A percentile compares a stretch with the other conserved stretches of the same genome.
phyloP scores from a whole-genome alignment of 2,329 filamentous ascomycete species.

The Penicillium sp. region DNA sequence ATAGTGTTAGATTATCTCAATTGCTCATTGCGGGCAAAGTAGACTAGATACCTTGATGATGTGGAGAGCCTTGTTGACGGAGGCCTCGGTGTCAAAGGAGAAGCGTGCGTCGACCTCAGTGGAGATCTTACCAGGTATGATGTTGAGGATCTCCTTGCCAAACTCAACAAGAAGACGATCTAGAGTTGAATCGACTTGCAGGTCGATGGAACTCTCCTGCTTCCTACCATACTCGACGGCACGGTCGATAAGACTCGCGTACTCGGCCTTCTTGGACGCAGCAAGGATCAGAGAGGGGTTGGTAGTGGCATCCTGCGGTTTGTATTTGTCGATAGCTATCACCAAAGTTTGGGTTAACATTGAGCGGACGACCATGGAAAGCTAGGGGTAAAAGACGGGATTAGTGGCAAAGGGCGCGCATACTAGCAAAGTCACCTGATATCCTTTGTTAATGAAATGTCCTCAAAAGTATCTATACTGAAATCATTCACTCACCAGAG shows the following conservation, averaged over 20 bases:
- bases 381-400: too few relatives aligned
- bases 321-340: slow-evolving; percentile 96
- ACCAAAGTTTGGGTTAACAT: slow-evolving; percentile 13
- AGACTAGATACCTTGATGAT: slow-evolving; percentile 75
- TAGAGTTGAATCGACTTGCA: slow-evolving; percentile 85
- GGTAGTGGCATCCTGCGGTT: slow-evolving; percentile 99
- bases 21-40: neutral
- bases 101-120: slow-evolving; percentile 96
- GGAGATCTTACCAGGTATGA: slow-evolving; percentile 97
- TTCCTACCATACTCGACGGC: slow-evolving; percentile 85
- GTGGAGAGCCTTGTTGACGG: slow-evolving; percentile 92
- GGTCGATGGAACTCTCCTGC: slow-evolving; percentile 66
- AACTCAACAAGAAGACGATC: slow-evolving; percentile 97
- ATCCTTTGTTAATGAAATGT: slow-evolving; percentile 28
- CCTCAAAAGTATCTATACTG: neutral
- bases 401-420: slow-evolving; percentile 42
- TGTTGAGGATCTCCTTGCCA: slow-evolving; percentile 94
- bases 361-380: too few relatives aligned
- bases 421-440: slow-evolving; percentile 74
- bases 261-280: slow-evolving; percentile 96
- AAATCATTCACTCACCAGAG: slow-evolving; percentile 68
- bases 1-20: slow-evolving; percentile 24
- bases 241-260: slow-evolving; percentile 84
- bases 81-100: slow-evolving; percentile 92
- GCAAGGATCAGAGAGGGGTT: slow-evolving; percentile 98